Evolutionary conservation across 2,329 filamentous ascomycete species (phyloP), one percentile per base, ranked within the genome.

Genomic region (Zymoseptoria ardabiliae): DNA sequence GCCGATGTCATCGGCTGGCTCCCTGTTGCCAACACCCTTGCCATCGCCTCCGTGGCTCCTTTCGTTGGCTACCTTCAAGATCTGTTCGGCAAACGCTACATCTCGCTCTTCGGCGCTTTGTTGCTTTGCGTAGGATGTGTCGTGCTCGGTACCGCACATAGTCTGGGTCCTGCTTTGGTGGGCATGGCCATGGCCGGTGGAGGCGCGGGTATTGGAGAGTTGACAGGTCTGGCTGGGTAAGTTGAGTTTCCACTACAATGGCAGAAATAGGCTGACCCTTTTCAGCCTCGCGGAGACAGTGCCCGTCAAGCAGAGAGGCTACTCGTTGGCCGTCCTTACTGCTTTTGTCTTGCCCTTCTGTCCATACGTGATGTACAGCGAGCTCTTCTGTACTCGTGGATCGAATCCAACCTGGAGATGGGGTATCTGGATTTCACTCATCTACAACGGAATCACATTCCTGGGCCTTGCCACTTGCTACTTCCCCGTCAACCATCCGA

Each of bases 1-100:
- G 45, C 49, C 5, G 58, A 63, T 21, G 60, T 63, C 13, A 65
- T 67, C 45, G 65, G 63, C 6, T 67, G 65, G 65, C 59, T 67
- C 2, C 65, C 65, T 11, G 74, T 77, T n/a, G 74, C 71, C 9
- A 81, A 85, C 61, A 74, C 84, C 1, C 77, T 85, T 13, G 76
- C 80, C 2, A 78, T 82, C 48, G 82, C 81, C 1, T 78, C 78
- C 2, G 73, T 84, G 1, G 83, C 80, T 60, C 82, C 82, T 4
- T 85, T 89, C 64, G 85, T 89, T 1, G 86, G 86, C 5, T 82
- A 83, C 4, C 71, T 88, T 1, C 85, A 84, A 2, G 85, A 88
- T 74, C 74, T 87, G 4, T 73, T 86, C 53, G 84, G 85, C 55
- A 81, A 85, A 62, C 78, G 84, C 59, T 83, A 80, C 66, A 83